Evolutionary conservation across 2,329 filamentous ascomycete genomes (phyloP).

Genomic region (Leptographium flavum): DNA sequence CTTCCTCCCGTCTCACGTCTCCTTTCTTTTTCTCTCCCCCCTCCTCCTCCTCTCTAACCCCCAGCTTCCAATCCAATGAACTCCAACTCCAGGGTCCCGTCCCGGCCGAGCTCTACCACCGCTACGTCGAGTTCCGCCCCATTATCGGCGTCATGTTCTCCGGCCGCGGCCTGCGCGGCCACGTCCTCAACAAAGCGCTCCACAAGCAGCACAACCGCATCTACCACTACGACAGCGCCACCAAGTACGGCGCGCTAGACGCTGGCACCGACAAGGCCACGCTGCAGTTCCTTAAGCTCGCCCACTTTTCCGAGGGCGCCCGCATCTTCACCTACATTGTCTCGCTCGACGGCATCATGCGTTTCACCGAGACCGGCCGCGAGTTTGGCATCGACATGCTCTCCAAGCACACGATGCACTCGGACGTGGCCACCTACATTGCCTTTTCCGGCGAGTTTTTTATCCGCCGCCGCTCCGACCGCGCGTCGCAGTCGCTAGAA

Average conservation of each 20-base stretch:
- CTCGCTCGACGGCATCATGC: constrained; percentile 71
- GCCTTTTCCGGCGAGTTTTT: constrained; percentile 92
- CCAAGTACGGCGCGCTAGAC: constrained; percentile 55
- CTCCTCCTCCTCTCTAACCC: not conserved
- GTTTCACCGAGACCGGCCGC: constrained; percentile 90
- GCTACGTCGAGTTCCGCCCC: constrained; percentile 84
- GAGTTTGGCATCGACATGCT: constrained; percentile 90
- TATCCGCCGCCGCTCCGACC: constrained; percentile 43
- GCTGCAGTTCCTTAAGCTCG: constrained; percentile 70
- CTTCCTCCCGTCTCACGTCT: not conserved
- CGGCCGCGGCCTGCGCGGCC: constrained; percentile 60
- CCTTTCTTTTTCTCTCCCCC: too few species aligned
- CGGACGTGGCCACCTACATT: constrained; percentile 79
- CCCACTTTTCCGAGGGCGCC: constrained; percentile 73
- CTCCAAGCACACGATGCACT: constrained; percentile 95
- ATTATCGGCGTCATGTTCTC: constrained; percentile 86
- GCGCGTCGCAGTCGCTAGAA: too few species aligned
- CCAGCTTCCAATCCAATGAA: constrained; percentile 82
- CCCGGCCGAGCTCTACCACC: constrained; percentile 68
- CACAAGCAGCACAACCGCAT: constrained; percentile 82
- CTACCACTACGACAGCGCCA: constrained; percentile 74
- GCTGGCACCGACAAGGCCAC: constrained; percentile 57
- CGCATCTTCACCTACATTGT: constrained; percentile 86
- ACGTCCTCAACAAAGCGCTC: constrained; percentile 67
- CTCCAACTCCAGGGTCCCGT: constrained; percentile 78